Base-by-base conservation (phyloP, 1,284 basidiomycete species). In the Cryptococcus floricola region DNA sequence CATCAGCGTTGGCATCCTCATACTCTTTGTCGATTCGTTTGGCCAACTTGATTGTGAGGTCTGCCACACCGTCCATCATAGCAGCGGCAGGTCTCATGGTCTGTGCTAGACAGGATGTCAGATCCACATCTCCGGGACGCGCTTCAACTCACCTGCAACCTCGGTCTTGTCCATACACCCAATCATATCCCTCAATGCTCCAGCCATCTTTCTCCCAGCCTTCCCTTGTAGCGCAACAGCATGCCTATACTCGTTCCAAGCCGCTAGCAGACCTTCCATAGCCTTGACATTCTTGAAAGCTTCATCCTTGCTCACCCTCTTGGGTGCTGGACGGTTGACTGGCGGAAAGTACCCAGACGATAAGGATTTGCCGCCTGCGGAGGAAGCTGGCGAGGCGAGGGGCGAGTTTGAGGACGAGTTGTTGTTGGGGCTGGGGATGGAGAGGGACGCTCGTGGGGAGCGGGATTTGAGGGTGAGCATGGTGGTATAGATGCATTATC, bases 221-320 rank as follows among this genome's bases (percentile, higher is more conserved):
- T 62, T 67, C 4, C 53, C 63, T 8, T 44, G 13, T 6, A 50
- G 41, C 19, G 31, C 34, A 14, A 65, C 13, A 4, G 56, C 58
- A 14, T 59, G 13, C 37, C 65, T 42, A 43, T 67, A 62, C 56
- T 68, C 67, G 46, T 64, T 68, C 65, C 63, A 68, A 4, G 61
- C 63, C 0, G 27, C 39, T 45, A 68, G 45, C 18, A 68, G 54
- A 7, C 57, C 57, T 45, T 67, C 67, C 5, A 67, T 51, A 5
- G 46, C 49, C 44, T 63, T 65, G 14, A 64, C 67, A 14, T 56
- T 61, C 46, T 57, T 62, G 23, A 67, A 48, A 13, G 67, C 64
- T 25, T 68, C 61, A 3, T 63, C 63, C n/a, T 44, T 50, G 10
- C 39, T 48, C 6, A 63, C 50, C 4, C 52, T 19, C n/a, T 48